Evolutionary conservation across 768 basidiomycete species (phyloP).

Genomic region (Paxillus rubicundulus): DNA sequence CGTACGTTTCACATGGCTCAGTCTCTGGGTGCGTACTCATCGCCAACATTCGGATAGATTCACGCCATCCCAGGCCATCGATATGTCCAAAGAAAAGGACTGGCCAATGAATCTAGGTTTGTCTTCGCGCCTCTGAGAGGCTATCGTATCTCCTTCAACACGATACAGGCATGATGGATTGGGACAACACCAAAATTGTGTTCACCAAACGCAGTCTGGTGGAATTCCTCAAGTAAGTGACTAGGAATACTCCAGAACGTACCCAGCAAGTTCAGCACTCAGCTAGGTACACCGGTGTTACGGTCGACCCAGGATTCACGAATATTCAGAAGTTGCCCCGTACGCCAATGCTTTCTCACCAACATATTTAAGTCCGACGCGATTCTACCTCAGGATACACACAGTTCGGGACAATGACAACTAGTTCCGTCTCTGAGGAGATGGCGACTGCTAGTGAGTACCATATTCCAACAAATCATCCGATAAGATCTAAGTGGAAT

Average conservation of each 20-base stretch:
- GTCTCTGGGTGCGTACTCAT: too few relatives aligned
- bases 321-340: conserved; percentile 77
- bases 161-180: conserved; percentile 68
- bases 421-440: conserved; percentile 20
- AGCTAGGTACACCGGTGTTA: conserved; percentile 66
- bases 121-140: conserved; percentile 12
- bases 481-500: conserved; percentile 5
- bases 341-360: conserved; percentile 29
- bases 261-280: conserved; percentile 24
- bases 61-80: conserved; percentile 52
- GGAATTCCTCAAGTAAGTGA: conserved; percentile 70
- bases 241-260: background rate
- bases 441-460: conserved; percentile 21
- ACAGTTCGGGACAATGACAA: conserved; percentile 56
- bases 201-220: conserved; percentile 76
- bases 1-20: background rate
- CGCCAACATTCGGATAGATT: conserved; percentile 39
- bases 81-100: conserved; percentile 66
- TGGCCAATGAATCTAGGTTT: conserved; percentile 69
- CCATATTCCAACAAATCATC: background rate
- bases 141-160: background rate
- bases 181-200: conserved; percentile 73
- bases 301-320: conserved; percentile 71
- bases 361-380: background rate
- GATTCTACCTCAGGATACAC: conserved; percentile 56